phyloP scores from a whole-genome alignment of 306 rosid species.

The Trifolium fragiferum region DNA sequence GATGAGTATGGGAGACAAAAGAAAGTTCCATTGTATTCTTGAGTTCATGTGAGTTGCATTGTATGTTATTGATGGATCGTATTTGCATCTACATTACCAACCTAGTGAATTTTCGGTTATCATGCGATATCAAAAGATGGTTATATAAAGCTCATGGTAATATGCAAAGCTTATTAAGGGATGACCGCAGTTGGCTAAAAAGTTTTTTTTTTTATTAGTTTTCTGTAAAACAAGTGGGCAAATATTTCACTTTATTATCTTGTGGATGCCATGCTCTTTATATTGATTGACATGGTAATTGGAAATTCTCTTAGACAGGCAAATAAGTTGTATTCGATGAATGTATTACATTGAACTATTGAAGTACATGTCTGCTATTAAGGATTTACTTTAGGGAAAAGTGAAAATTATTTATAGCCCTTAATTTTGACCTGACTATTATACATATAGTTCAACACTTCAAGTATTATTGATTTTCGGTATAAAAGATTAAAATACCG shows the following conservation, averaged over 20 bases:
- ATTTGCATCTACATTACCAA: slow-evolving; percentile 25
- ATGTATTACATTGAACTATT: slow-evolving; percentile 6
- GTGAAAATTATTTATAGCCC: not conserved
- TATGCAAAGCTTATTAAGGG: slow-evolving; percentile 18
- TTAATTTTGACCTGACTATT: not conserved
- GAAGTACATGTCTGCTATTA: slow-evolving; percentile 17
- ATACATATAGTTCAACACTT: not conserved
- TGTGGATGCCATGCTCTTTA: not conserved
- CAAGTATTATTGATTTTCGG: not conserved
- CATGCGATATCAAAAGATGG: slow-evolving; percentile 8
- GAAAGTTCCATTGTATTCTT: slow-evolving; percentile 1
- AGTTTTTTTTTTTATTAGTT: not conserved
- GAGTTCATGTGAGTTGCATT: slow-evolving; percentile 16
- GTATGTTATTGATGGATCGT: slow-evolving; percentile 28
- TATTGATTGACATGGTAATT: slow-evolving; percentile 12
- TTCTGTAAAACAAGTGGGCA: not conserved
- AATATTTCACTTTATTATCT: slow-evolving; percentile 6
- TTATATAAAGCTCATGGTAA: slow-evolving; percentile 19
- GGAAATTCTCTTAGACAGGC: slow-evolving; percentile 2
- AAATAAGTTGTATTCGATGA: slow-evolving; percentile 29
- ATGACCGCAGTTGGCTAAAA: not conserved
- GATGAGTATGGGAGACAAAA: slow-evolving; percentile 10
- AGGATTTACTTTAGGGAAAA: not conserved
- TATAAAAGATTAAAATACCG: not conserved
- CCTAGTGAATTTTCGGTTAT: slow-evolving; percentile 7